These are phyloP conservation scores for Aspergillus piperis DNA, from an alignment of 2,329 filamentous ascomycete genomes.

Conservation along the genomic window DNA sequence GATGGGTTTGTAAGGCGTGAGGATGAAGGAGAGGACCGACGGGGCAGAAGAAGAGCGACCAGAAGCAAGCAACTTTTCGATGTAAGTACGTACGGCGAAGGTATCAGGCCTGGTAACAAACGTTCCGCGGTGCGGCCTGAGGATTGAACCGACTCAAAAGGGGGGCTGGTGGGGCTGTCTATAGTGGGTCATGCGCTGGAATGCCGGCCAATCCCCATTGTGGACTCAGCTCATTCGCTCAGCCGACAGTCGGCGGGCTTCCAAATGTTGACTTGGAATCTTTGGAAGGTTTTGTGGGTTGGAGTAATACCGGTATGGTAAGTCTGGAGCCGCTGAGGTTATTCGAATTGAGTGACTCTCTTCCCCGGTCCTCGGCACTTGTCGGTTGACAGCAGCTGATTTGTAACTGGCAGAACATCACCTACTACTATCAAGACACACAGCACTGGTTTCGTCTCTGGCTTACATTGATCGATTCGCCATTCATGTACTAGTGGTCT, in stretches of 20 bases:
- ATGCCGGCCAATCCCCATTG: conserved; percentile 5
- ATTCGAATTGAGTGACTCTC: background rate
- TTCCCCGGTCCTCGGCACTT: conserved; percentile 5
- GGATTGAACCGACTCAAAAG: conserved; percentile 11
- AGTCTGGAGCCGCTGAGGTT: conserved; percentile 1
- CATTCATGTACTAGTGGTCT: background rate
- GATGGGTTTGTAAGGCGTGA: background rate
- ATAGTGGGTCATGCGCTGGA: conserved; percentile 6
- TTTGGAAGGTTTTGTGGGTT: background rate
- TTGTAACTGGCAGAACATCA: background rate
- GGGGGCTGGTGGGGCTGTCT: conserved; percentile 15
- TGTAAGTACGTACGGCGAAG: conserved; percentile 13
- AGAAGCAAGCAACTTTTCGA: conserved; percentile 1
- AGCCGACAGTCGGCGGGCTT: conserved; percentile 1
- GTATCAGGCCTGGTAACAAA: background rate
- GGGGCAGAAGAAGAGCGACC: background rate
- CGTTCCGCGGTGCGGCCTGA: background rate
- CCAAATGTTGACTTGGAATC: background rate
- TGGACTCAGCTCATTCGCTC: conserved; percentile 3
- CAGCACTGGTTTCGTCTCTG: background rate
- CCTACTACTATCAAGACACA: background rate
- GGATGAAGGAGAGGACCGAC: background rate
- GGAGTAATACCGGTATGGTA: conserved; percentile 2
- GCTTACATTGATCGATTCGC: background rate
- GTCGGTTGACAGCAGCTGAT: background rate